Base-by-base conservation (phyloP, 495 filamentous ascomycete species). In the Aspergillus heteromorphus region DNA sequence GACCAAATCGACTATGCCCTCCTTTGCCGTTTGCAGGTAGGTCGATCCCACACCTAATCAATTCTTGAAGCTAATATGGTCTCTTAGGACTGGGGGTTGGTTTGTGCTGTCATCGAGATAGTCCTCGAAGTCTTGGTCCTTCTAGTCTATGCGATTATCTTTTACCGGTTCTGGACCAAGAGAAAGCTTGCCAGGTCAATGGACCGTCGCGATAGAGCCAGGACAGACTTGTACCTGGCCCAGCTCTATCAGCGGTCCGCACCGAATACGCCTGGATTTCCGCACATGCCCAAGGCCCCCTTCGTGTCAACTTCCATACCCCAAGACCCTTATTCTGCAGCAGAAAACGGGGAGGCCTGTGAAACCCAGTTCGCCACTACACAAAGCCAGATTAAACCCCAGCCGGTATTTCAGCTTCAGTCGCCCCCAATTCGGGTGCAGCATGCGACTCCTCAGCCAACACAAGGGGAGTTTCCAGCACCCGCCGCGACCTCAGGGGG, bases 61-160 rank as follows among this genome's bases (percentile, higher is more conserved):
- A 30, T 23, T 20, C 19, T 51, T 14, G 45, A 14, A 36, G 36
- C 49, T 48, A 34, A 51, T 29, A 25, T 7, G 16, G 14, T 4
- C 10, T 19, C 5, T 31, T 64, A 96, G 87, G 89, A 96, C 72
- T 99, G 93, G 93, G 82, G 87, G 17, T 82, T 99, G 45, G 86
- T 99, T 61, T 99, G 93, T 78, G 88, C 88, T 65, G 87, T 99
- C 65, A 97, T 99, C 73, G 93, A 99, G 75, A 81, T 99, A 58
- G 87, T 95, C 51, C 80, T 99, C 58, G 93, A 99, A 69, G 78
- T 87, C 61, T 83, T 99, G 70, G 88, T 88, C 60, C 95, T 99
- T 67, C 72, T 82, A 31, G 87, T 99, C 65, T 99, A 99, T 77
- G 89, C 79, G 67, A 80, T 97, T 66, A 84, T 95, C 67, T 96